Evolutionary conservation across 352 stramenopile genomes (phyloP), one percentile per base, ranked within the genome.

Genomic region (Phytophthora pistaciae): DNA sequence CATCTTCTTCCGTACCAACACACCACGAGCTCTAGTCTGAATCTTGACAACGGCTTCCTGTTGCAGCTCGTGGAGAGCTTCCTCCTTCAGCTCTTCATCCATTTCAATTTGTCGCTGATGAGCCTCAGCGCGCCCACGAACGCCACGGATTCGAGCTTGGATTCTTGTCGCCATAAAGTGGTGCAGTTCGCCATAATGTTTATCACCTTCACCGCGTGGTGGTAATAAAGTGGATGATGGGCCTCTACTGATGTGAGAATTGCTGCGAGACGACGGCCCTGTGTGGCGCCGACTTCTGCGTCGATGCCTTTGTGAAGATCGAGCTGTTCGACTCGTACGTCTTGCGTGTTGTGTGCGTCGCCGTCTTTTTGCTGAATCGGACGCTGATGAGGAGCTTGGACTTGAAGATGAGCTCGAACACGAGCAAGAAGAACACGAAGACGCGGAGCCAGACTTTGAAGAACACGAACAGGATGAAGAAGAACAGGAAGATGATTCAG

Each of bases 131-230:
- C 82, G 74, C 1, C 82, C 82, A 18, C 42, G 60, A 46, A 66
- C 54, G 0, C 82, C 82, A 29, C 82, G 75, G 7, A 83, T 60
- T 14, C 44, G 56, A 16, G 79, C 58, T 64, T 90, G 82, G 23
- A 90, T 86, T 16, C 64, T 75, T 25, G 63, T 77, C 1, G 75
- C 77, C 79, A 87, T 87, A 25, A 58, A 66, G 31, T 76, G 61
- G 42, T 75, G 67, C 6, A 64, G 16, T 20, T 68, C 58, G 1
- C 49, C 54, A 55, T 79, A 79, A 7, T 66, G 29, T 18, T 31
- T 65, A n/a, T 65, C 61, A 25, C 67, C 58, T 4, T 70, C 38
- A 5, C 55, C 62, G 16, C 38, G 48, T 25, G n/a, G 9, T 7
- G 44, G 31, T 10, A 78, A 21, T 10, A 78, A 20, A 0, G 52